Percentiles rank a stretch among this genome's conserved stretches.
These are phyloP conservation scores for Botrytis tulipae DNA, from an alignment of 2,329 filamentous ascomycete genomes.

Conservation along the genomic window DNA sequence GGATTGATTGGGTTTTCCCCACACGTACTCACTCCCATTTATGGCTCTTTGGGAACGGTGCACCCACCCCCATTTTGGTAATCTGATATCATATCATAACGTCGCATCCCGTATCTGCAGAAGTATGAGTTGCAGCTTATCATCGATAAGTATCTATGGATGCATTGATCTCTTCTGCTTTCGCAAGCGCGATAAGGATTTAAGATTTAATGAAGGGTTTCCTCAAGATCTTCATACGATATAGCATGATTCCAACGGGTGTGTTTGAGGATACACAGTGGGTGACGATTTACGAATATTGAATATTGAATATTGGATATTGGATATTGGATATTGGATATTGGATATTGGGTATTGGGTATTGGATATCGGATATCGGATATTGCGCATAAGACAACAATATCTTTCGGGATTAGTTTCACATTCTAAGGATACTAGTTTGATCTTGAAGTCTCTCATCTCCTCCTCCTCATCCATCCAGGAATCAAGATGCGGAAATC, in stretches of 20 bases:
- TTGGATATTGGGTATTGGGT: too few relatives aligned
- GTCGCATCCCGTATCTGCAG: background rate
- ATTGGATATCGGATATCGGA: background rate
- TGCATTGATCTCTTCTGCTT: background rate
- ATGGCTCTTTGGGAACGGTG: background rate
- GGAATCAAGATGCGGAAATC: background rate
- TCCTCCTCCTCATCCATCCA: background rate
- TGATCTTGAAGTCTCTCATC: background rate
- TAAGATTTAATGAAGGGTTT: background rate
- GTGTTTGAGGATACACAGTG: background rate
- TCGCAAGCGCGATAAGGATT: background rate
- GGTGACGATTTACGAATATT: background rate
- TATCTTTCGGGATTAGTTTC: background rate
- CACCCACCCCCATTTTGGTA: background rate
- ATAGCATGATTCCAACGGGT: background rate
- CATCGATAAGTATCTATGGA: background rate
- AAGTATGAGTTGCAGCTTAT: background rate
- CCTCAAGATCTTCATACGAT: background rate
- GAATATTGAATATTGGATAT: background rate
- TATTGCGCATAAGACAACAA: background rate
- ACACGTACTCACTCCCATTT: background rate
- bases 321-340: too few relatives aligned
- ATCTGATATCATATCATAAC: conserved; percentile 1
- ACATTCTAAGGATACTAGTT: background rate
- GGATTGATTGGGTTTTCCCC: background rate